Evolutionary conservation across 2,329 filamentous ascomycete species (phyloP), one percentile per base, ranked within the genome.

Genomic region (Chaetomiaceae sp.): DNA sequence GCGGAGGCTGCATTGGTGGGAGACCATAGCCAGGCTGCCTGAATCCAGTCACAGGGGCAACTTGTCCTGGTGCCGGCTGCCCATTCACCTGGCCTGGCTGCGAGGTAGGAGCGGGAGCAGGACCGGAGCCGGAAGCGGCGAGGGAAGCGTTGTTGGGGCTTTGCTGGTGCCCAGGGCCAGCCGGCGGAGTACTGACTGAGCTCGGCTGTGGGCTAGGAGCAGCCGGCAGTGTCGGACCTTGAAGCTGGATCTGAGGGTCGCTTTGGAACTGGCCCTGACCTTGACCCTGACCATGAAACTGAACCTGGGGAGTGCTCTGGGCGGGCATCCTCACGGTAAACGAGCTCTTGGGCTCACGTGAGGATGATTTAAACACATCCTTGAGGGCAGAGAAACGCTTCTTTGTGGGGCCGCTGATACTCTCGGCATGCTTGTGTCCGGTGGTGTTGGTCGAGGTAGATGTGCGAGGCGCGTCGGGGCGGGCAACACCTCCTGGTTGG

Each of bases 311-410:
- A 8, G 44, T 46, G 15, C 17, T 42, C 11, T 58, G 57, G 15
- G 38, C 12, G 20, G 57, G 53, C 27, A 49, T 47, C 52, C 56
- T 55, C 29, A 57, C 51, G 2, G 47, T 39, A 36, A 58, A 58
- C 12, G 59, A 55, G 59, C 62, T 6, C 55, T 58, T 5, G 62
- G 55, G 0, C 54, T 57, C 60, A 3, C 63, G 58, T 29, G 53
- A 49, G 11, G 59, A 59, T 6, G 66, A 63, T 11, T 60, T 60
- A 45, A 71, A 65, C 37, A 69, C 66, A 39, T 62, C 62, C 22
- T 65, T 65, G 23, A 71, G 51, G 17, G 66, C 71, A 0, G 77
- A 78, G 54, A 80, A 75, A 11, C 76, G 68, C 57, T 75, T 78
- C 65, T 75, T 79, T 0, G 65, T 64, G 12, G 48, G 53, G 5